These are phyloP conservation scores for Talaromyces thailandensis DNA, from an alignment of 495 filamentous ascomycete genomes.

Conservation along the genomic window DNA sequence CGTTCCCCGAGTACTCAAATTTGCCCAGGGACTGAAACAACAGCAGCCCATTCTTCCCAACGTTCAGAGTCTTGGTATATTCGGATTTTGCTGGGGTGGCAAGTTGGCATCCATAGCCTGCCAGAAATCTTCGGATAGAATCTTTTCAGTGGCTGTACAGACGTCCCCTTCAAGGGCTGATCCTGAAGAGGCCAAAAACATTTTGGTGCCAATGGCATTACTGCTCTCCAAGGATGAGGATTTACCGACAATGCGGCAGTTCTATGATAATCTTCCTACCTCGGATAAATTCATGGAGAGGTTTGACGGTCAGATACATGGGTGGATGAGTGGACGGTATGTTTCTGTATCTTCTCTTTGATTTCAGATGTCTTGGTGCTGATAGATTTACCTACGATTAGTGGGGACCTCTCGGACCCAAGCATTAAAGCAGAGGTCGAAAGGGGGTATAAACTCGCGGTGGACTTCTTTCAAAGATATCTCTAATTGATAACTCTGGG, in stretches of 20 bases:
- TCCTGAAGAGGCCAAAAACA: constrained; percentile 9
- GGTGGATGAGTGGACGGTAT: constrained; percentile 77
- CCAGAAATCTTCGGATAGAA: constrained; percentile 3
- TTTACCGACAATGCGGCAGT: constrained; percentile 56
- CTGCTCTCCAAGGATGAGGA: constrained; percentile 58
- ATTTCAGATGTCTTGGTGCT: not conserved
- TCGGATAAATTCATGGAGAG: constrained; percentile 64
- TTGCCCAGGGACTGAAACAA: constrained; percentile 10
- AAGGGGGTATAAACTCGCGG: constrained; percentile 65
- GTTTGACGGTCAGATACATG: constrained; percentile 74
- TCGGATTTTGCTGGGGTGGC: constrained; percentile 21
- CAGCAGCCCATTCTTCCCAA: constrained; percentile 5
- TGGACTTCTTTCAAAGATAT: constrained; percentile 69
- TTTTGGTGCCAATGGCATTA: constrained; percentile 29
- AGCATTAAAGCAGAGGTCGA: constrained; percentile 66
- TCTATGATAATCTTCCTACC: constrained; percentile 53
- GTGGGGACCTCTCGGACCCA: constrained; percentile 51
- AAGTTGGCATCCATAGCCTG: constrained; percentile 14
- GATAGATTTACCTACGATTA: not conserved
- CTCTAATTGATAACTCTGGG: constrained; percentile 29
- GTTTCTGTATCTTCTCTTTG: not conserved
- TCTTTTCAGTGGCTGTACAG: constrained; percentile 12
- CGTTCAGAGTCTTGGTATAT: constrained; percentile 13
- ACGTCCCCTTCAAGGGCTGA: constrained; percentile 12
- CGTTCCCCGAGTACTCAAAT: constrained; percentile 2